These are phyloP conservation scores for Pleurotus platypus DNA, from an alignment of 768 basidiomycete species.

Conservation along the genomic window DNA sequence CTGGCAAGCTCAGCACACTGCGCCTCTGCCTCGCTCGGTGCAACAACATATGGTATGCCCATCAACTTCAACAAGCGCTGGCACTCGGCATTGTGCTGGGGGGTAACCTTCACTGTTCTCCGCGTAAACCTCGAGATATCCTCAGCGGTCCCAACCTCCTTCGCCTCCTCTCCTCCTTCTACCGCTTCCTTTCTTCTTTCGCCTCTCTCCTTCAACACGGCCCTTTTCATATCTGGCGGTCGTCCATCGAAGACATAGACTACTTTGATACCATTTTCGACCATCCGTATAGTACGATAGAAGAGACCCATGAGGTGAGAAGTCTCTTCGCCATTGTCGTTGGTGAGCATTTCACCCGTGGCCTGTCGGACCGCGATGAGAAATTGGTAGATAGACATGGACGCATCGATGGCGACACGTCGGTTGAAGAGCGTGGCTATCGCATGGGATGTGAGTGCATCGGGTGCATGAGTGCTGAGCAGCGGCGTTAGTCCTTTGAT, in stretches of 20 bases:
- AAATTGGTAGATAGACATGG: conserved; percentile 96
- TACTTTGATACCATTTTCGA: conserved; percentile 98
- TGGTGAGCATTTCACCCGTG: conserved; percentile 95
- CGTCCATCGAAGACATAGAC: conserved; percentile 98
- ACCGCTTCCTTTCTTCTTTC: conserved; percentile 89
- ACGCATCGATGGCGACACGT: conserved; percentile 98
- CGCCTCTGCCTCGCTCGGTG: conserved; percentile 97
- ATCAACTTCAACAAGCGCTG: conserved; percentile 82
- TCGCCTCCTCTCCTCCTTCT: conserved; percentile 93
- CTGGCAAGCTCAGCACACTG: conserved; percentile 98
- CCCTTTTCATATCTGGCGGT: conserved; percentile 95
- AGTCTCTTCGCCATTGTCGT: conserved; percentile 97
- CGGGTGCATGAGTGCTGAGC: conserved; percentile 87
- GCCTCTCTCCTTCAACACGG: conserved; percentile 96
- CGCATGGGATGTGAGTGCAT: conserved; percentile 71
- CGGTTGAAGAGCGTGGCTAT: conserved; percentile 97
- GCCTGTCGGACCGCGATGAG: conserved; percentile 95
- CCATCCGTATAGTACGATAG: conserved; percentile 95
- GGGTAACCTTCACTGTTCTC: conserved; percentile 91
- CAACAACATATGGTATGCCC: conserved; percentile 95
- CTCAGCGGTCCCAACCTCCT: conserved; percentile 83
- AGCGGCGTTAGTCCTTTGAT: conserved; percentile 94
- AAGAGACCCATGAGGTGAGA: conserved; percentile 98
- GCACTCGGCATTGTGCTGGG: conserved; percentile 96
- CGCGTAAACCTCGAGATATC: conserved; percentile 89